Conservation (phyloP, 768 basidiomycete species). For the Infundibulicybe gibba region DNA sequence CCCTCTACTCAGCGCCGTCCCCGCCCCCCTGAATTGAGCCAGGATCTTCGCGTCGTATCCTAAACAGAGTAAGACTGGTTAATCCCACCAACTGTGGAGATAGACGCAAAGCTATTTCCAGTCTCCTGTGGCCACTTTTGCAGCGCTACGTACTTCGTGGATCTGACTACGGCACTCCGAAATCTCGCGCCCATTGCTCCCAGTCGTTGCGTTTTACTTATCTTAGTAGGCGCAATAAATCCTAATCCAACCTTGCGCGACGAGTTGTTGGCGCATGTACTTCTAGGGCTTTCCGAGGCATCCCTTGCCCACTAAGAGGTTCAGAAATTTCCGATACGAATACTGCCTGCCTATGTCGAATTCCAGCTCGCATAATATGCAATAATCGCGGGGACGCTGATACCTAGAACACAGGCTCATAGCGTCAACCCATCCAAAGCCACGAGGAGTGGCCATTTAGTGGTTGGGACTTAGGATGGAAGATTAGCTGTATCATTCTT, state of each 20-base stretch:
- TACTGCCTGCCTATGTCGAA: slow-evolving; percentile 36
- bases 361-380: slow-evolving; percentile 42
- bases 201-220: slow-evolving; percentile 25
- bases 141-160: slow-evolving; percentile 26
- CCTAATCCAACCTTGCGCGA: too few species aligned
- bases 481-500: too few species aligned
- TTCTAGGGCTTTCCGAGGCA: too few species aligned
- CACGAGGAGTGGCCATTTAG: too few species aligned
- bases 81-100: slow-evolving; percentile 13
- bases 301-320: too few species aligned
- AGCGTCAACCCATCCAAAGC: too few species aligned
- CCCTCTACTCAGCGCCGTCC: not conserved
- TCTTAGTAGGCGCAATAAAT: too few species aligned
- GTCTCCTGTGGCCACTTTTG: slow-evolving; percentile 30
- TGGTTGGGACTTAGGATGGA: too few species aligned
- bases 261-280: too few species aligned
- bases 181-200: slow-evolving; percentile 3
- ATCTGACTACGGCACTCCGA: slow-evolving; percentile 18
- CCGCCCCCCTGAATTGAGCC: not conserved
- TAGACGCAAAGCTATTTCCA: not conserved
- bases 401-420: slow-evolving; percentile 35
- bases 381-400: slow-evolving; percentile 44
- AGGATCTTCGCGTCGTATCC: too few species aligned
- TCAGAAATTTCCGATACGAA: slow-evolving; percentile 9
- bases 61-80: not conserved